phyloP scores from a whole-genome alignment of 768 basidiomycete species.

The Tylopilus balloui region DNA sequence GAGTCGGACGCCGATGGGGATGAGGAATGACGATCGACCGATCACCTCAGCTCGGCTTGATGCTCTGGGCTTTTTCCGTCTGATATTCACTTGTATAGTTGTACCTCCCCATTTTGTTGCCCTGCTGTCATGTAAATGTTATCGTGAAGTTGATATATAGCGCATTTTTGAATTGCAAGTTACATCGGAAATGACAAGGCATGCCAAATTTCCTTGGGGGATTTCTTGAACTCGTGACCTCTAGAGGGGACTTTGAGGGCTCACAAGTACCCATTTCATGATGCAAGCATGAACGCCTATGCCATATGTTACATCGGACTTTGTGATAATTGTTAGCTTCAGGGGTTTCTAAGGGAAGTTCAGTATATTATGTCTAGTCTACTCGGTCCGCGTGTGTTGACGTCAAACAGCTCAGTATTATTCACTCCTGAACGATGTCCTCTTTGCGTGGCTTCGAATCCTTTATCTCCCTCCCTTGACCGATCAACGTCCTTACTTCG shows the following conservation, averaged over 20 bases:
- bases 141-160: not conserved
- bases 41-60: too few relatives aligned
- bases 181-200: not conserved
- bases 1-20: conserved; percentile 8
- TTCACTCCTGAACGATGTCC: conserved; percentile 82
- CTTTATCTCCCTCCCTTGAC: conserved; percentile 79
- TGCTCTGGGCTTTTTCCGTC: not conserved
- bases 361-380: conserved; percentile 8
- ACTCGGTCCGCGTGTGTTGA: conserved; percentile 3
- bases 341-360: not conserved
- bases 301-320: too few relatives aligned
- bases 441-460: conserved; percentile 85
- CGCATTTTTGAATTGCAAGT: too few relatives aligned
- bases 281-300: too few relatives aligned
- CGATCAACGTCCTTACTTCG: conserved; percentile 75
- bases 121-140: not conserved
- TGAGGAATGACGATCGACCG: not conserved
- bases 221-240: too few relatives aligned
- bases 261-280: too few relatives aligned
- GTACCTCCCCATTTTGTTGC: not conserved
- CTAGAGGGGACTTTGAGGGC: too few relatives aligned
- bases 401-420: conserved; percentile 15
- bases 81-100: not conserved
- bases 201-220: too few relatives aligned
- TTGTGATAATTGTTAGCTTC: too few relatives aligned